phyloP scores from a whole-genome alignment of 768 basidiomycete species.

The Auriscalpium microsporum region DNA sequence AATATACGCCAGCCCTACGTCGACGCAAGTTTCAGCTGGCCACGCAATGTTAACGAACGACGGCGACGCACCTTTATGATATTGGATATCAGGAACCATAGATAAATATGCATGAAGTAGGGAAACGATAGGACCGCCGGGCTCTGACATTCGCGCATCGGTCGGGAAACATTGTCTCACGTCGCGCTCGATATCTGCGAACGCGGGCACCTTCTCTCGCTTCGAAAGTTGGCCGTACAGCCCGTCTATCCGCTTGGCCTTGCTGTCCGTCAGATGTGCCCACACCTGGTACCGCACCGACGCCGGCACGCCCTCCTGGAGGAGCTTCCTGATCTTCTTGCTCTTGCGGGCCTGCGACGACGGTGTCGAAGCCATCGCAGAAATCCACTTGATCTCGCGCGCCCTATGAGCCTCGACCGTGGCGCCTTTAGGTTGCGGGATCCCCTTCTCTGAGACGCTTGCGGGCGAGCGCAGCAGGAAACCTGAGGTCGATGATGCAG shows the following conservation, averaged over 20 bases:
- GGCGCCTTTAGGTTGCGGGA: background rate
- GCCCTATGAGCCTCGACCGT: constrained; percentile 55
- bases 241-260: constrained; percentile 57
- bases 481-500: constrained; percentile 18
- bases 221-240: constrained; percentile 59
- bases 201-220: constrained; percentile 42
- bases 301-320: constrained; percentile 71
- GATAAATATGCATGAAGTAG: constrained; percentile 61
- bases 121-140: constrained; percentile 46
- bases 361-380: constrained; percentile 44
- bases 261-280: constrained; percentile 73
- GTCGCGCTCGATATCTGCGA: constrained; percentile 52
- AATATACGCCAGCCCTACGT: constrained; percentile 56
- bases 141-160: constrained; percentile 49
- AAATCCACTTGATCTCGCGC: constrained; percentile 72
- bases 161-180: constrained; percentile 45
- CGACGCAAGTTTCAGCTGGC: background rate
- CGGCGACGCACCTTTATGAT: constrained; percentile 43
- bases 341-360: constrained; percentile 62
- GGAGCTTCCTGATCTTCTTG: constrained; percentile 69
- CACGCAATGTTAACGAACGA: background rate
- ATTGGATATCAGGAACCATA: constrained; percentile 81
- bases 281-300: constrained; percentile 81
- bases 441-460: constrained; percentile 4
- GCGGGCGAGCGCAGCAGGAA: constrained; percentile 9